Evolutionary conservation across 306 rosid genomes (phyloP).

Genomic region (Begonia loranthoides): DNA sequence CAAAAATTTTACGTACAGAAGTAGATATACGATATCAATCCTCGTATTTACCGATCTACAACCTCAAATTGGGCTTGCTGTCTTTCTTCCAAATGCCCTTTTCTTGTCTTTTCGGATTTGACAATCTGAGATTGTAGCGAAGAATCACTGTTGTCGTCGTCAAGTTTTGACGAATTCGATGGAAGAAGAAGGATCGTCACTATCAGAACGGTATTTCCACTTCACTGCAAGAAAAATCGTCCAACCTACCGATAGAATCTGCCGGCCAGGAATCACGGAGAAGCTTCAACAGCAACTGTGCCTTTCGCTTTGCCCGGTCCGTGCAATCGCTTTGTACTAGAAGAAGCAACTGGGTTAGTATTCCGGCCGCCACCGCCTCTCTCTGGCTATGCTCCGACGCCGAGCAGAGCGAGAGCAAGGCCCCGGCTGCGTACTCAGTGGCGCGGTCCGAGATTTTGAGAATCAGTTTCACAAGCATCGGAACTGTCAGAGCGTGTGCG

Average conservation of each 20-base stretch:
- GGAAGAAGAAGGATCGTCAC: not conserved
- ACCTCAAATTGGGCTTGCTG: too few relatives aligned
- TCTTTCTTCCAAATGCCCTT: too few relatives aligned
- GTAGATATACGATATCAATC: too few relatives aligned
- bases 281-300: slow-evolving; percentile 47
- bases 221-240: slow-evolving; percentile 45
- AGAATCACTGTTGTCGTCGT: not conserved
- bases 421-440: slow-evolving; percentile 91
- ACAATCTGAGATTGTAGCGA: not conserved
- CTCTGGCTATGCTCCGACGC: slow-evolving; percentile 40
- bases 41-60: too few relatives aligned
- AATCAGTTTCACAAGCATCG: slow-evolving; percentile 40
- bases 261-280: slow-evolving; percentile 70
- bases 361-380: slow-evolving; percentile 81
- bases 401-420: slow-evolving; percentile 66
- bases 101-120: not conserved
- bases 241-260: slow-evolving; percentile 38
- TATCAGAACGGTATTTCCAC: slow-evolving; percentile 38
- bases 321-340: slow-evolving; percentile 90
- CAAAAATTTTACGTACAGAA: too few relatives aligned
- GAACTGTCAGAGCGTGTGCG: slow-evolving; percentile 41
- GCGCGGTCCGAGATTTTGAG: slow-evolving; percentile 73
- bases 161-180: not conserved
- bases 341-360: slow-evolving; percentile 61
- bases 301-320: slow-evolving; percentile 67